phyloP scores from a whole-genome alignment of 495 filamentous ascomycete species.

The Penicillium steckii region DNA sequence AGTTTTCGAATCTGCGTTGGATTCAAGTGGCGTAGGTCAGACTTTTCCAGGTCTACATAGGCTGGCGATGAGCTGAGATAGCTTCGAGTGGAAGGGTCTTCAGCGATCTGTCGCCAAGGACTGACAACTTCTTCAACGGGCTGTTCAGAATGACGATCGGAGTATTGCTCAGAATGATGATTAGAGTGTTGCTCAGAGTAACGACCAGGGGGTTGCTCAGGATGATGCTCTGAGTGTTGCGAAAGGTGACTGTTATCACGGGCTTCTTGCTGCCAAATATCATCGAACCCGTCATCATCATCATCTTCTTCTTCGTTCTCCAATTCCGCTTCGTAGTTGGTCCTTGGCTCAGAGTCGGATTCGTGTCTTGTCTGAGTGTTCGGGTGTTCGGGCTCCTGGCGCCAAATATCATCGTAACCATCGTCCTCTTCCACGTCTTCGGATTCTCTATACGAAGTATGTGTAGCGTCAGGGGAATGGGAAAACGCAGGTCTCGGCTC shows the following conservation, averaged over 20 bases:
- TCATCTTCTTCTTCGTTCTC: conserved; percentile 16
- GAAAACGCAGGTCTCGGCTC: background rate
- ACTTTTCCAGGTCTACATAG: conserved; percentile 29
- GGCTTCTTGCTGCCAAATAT: conserved; percentile 48
- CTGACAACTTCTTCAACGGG: conserved; percentile 3
- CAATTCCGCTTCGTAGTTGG: background rate
- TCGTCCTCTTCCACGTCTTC: background rate
- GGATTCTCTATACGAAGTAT: background rate
- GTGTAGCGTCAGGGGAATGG: background rate
- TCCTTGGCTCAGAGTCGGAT: background rate
- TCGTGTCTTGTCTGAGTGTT: background rate
- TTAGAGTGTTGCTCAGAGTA: too few relatives aligned
- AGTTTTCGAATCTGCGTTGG: conserved; percentile 37
- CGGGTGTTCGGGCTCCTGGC: background rate
- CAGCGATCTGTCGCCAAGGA: conserved; percentile 13
- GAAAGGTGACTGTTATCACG: conserved; percentile 32
- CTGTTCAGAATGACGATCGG: conserved; percentile 7
- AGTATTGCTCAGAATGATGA: conserved; percentile 26
- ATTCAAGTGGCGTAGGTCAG: conserved; percentile 27
- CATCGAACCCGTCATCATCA: conserved; percentile 15
- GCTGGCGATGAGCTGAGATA: conserved; percentile 29
- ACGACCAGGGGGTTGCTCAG: too few relatives aligned
- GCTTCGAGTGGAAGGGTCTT: conserved; percentile 6
- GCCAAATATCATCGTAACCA: background rate
- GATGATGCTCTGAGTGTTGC: conserved; percentile 19